Conservation (phyloP, 441 rosid species). For the Syzygium malaccense region DNA sequence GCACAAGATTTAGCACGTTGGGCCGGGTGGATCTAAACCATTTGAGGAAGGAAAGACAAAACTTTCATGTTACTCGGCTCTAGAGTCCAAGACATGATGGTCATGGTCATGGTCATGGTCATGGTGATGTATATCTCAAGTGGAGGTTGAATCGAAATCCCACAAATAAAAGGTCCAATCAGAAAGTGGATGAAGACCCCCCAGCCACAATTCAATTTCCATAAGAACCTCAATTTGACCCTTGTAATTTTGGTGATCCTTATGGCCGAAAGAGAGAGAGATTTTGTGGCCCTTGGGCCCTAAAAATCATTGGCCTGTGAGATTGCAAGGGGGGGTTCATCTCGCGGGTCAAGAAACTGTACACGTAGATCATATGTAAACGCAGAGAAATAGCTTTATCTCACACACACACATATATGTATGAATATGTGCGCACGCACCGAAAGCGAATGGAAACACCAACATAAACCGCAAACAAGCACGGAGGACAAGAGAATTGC, state of each 20-base stretch:
- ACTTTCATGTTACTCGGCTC: neutral
- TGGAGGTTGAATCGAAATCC: neutral
- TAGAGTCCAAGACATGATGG: neutral
- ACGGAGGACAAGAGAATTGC: neutral
- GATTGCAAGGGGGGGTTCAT: neutral
- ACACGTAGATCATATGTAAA: neutral
- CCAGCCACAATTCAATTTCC: neutral
- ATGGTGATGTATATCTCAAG: accelerated
- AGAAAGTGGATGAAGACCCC: neutral
- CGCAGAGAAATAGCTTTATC: neutral
- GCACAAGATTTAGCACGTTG: neutral
- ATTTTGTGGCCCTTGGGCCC: neutral
- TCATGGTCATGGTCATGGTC: accelerated
- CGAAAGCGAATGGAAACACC: neutral
- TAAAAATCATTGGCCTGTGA: neutral
- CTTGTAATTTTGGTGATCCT: neutral
- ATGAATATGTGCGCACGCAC: accelerated
- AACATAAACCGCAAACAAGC: neutral
- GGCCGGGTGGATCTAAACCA: neutral
- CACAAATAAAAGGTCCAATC: neutral
- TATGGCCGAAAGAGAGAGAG: neutral
- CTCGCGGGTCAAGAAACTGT: neutral
- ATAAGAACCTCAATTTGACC: neutral
- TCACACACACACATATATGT: neutral
- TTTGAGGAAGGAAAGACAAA: neutral